These are phyloP conservation scores for Xenoacremonium recifei DNA, from an alignment of 2,329 filamentous ascomycete species.

Conservation along the genomic window DNA sequence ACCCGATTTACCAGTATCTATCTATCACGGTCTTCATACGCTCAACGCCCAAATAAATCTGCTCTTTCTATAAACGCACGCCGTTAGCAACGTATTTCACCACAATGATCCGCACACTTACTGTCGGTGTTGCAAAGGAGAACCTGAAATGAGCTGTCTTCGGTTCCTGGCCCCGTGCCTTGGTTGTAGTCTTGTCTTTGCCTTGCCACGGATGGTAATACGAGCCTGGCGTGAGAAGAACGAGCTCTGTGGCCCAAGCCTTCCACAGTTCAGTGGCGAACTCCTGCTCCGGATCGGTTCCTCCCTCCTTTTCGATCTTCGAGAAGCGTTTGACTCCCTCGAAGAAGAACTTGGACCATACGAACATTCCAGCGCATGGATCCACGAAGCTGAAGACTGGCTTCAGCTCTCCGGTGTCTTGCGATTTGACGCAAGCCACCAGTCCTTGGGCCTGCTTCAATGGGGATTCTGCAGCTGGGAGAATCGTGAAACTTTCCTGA, in stretches of 20 bases:
- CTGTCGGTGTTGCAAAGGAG: too few relatives aligned
- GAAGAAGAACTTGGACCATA: conserved; percentile 31
- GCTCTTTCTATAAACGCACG: too few relatives aligned
- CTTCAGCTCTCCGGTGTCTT: not conserved
- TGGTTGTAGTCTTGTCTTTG: conserved; percentile 20
- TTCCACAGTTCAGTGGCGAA: conserved; percentile 23
- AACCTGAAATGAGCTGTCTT: too few relatives aligned
- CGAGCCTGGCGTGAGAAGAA: conserved; percentile 29
- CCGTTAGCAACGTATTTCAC: too few relatives aligned
- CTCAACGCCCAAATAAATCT: too few relatives aligned
- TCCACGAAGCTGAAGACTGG: conserved; percentile 29
- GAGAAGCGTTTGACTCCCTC: conserved; percentile 10
- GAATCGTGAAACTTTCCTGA: conserved; percentile 16
- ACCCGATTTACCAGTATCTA: too few relatives aligned
- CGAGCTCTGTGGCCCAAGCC: conserved; percentile 14
- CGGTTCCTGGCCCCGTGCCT: too few relatives aligned
- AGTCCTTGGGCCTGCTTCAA: conserved; percentile 13
- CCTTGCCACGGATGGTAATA: conserved; percentile 33
- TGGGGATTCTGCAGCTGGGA: conserved; percentile 15
- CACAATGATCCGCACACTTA: too few relatives aligned
- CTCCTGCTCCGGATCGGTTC: conserved; percentile 20
- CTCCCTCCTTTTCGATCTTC: conserved; percentile 16
- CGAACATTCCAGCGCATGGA: conserved; percentile 31
- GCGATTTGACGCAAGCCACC: conserved; percentile 17
- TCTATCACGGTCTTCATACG: too few relatives aligned